phyloP scores from a whole-genome alignment of 768 basidiomycete species.

The Tylopilus rubrobrunneus region DNA sequence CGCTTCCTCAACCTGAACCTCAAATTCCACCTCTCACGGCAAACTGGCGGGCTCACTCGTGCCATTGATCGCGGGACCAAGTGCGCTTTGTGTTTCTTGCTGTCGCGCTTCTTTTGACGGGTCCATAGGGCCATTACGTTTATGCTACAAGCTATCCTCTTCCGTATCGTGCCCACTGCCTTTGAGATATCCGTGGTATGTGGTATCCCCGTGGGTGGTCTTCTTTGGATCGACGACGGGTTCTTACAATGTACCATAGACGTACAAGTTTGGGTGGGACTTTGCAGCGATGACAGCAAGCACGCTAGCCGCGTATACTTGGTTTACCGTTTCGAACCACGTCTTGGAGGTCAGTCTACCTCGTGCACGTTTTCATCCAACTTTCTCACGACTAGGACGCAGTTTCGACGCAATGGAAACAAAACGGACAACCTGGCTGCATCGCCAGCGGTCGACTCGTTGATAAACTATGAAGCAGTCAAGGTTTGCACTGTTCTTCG shows the following conservation, averaged over 20 bases:
- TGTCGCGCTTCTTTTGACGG: background rate
- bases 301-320: conserved; percentile 88
- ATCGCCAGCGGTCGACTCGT: conserved; percentile 86
- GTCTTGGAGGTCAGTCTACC: conserved; percentile 73
- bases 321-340: conserved; percentile 96
- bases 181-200: conserved; percentile 96
- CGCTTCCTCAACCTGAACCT: conserved; percentile 89
- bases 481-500: conserved; percentile 55
- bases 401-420: conserved; percentile 92
- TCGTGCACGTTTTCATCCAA: background rate
- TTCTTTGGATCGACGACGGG: background rate
- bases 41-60: conserved; percentile 93
- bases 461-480: conserved; percentile 98
- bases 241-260: conserved; percentile 42
- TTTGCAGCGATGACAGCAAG: conserved; percentile 87
- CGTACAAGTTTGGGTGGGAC: conserved; percentile 96
- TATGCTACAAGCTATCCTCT: conserved; percentile 86
- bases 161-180: conserved; percentile 94
- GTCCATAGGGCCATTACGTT: conserved; percentile 86
- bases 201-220: conserved; percentile 77
- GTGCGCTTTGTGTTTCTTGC: conserved; percentile 39
- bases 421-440: conserved; percentile 96
- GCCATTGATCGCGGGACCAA: conserved; percentile 98
- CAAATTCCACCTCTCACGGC: conserved; percentile 86
- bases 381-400: conserved; percentile 52